phyloP scores from a whole-genome alignment of 177 flowering plant species.

The Vitis hybrid region DNA sequence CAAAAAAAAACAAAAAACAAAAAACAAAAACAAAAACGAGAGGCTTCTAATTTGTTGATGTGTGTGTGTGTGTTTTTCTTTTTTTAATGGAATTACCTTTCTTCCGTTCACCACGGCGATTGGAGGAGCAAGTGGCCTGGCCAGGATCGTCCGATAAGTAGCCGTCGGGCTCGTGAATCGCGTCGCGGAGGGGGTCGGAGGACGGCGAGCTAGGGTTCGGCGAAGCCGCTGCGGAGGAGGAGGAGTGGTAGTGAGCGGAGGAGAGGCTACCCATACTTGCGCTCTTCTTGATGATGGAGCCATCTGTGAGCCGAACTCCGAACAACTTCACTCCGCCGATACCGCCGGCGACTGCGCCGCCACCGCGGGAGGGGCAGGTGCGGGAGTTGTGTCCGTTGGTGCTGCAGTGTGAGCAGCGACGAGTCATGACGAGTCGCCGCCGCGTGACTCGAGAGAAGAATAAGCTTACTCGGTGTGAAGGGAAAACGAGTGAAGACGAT shows the following conservation, averaged over 20 bases:
- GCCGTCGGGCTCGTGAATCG: conserved; percentile 36
- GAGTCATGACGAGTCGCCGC: conserved; percentile 51
- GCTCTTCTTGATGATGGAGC: conserved; percentile 82
- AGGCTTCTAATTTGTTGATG: too few species aligned
- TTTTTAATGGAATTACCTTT: conserved; percentile 48
- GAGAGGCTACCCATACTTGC: conserved; percentile 87
- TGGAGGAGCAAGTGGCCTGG: conserved; percentile 55
- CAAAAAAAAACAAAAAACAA: too few species aligned
- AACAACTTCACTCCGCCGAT: conserved; percentile 69
- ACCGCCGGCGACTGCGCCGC: conserved; percentile 18
- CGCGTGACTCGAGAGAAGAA: not conserved
- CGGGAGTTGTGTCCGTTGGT: conserved; percentile 88
- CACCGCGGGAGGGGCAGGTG: conserved; percentile 60
- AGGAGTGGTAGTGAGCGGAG: conserved; percentile 43
- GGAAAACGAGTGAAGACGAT: not conserved
- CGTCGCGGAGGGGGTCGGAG: conserved; percentile 40
- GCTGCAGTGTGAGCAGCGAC: conserved; percentile 92
- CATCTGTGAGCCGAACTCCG: conserved; percentile 81
- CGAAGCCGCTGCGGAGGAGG: conserved; percentile 54
- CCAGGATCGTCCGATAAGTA: conserved; percentile 75
- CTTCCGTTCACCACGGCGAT: conserved; percentile 63
- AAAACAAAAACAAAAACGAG: too few species aligned
- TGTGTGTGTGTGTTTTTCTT: too few species aligned
- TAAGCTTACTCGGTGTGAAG: not conserved
- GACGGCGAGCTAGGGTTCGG: conserved; percentile 58